These are phyloP conservation scores for Isatis tinctoria DNA, from an alignment of 345 rosid species.

Conservation along the genomic window DNA sequence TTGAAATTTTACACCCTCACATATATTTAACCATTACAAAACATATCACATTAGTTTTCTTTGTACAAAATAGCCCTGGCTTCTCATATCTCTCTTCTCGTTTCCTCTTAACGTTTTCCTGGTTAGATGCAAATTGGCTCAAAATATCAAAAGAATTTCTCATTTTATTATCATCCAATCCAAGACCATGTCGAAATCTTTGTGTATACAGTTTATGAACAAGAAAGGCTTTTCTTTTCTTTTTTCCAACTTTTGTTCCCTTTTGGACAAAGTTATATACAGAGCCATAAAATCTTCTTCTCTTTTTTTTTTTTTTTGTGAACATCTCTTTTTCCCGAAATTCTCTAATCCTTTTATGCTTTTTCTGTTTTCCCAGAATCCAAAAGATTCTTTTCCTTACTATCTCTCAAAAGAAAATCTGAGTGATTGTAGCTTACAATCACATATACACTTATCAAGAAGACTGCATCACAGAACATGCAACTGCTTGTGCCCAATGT, in stretches of 20 bases:
- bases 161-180: constrained; percentile 9
- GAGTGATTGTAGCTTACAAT: constrained; percentile 17
- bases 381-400: background rate
- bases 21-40: background rate
- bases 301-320: background rate
- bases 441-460: constrained; percentile 16
- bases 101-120: background rate
- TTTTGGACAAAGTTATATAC: constrained; percentile 23
- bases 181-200: constrained; percentile 2
- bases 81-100: background rate
- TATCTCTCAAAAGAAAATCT: constrained; percentile 17
- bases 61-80: background rate
- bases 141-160: background rate
- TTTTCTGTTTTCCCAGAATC: background rate
- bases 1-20: constrained; percentile 15
- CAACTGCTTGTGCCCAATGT: constrained; percentile 99
- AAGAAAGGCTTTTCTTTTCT: background rate
- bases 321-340: background rate
- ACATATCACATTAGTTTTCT: background rate
- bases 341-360: background rate
- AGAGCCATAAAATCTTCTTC: constrained; percentile 5
- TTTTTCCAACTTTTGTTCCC: constrained; percentile 3
- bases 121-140: background rate
- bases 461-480: constrained; percentile 73
- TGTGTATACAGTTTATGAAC: constrained; percentile 18